Base-by-base conservation (phyloP, 2,329 filamentous ascomycete species). In the Curvularia spicifera region DNA sequence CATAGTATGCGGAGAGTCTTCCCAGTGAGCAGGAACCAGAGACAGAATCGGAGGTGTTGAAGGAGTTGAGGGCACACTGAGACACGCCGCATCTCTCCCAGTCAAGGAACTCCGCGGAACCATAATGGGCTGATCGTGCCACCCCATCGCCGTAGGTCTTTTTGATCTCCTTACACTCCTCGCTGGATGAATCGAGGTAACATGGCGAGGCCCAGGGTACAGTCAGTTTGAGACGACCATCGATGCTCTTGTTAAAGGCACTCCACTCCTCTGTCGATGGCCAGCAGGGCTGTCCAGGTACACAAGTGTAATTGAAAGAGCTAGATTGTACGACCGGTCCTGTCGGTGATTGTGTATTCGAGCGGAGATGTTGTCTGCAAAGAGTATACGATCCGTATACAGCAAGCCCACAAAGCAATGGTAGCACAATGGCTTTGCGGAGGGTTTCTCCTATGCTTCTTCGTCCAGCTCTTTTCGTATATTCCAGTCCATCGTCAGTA, bases 221-320 rank as follows among this genome's bases (percentile, higher is more conserved):
- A 6, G 72, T 75, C 18, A 68, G 35, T 43, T 61, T 63, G 15
- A 76, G 63, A 22, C 68, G 67, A 22, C 73, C 73, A 31, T 61
- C 49, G 42, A 76, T 69, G 52, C 69, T 74, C 29, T 65, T 64
- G 42, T 76, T 75, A 65, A 76, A 76, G 4, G 60, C 44, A 13
- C 57, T 61, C 73, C 73, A 76, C 15, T 75, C 61, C n/a, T 7
- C 62, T n/a, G 55, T 37, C 1, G 66, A 69, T 12, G 72, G 72
- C 73, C 73, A 76, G 47, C 78, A 80, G 24, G 57, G 46, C 50
- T 80, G 74, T 5, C 69, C 69, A 2, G 78, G 78, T 56, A 64
- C 59, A 51, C 74, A 76, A 29, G 71, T 72, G 52, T 74, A 74
- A 29, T 70, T 74, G 4, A 63, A 70, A 2, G 53, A 24, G 40